Percentiles rank a stretch among this genome's conserved stretches.
phyloP scores from a whole-genome alignment of 2,329 filamentous ascomycete genomes.

The Myrmaecium sp. region DNA sequence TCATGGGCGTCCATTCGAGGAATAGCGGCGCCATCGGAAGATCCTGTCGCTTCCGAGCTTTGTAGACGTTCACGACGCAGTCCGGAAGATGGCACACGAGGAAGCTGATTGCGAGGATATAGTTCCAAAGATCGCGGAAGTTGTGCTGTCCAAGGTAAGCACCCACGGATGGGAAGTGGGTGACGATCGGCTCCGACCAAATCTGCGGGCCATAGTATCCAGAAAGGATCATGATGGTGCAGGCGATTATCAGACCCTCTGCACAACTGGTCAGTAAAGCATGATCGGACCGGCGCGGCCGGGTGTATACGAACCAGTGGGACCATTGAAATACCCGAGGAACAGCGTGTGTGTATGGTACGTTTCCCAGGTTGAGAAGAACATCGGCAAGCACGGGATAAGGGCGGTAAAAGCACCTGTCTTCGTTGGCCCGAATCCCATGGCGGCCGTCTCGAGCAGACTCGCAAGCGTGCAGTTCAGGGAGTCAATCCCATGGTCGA shows the following conservation, averaged over 20 bases:
- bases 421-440: constrained; percentile 73
- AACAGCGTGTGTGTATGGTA: constrained; percentile 97
- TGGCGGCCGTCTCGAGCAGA: constrained; percentile 77
- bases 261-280: constrained; percentile 2
- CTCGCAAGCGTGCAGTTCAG: constrained; percentile 92
- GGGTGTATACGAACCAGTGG: constrained; percentile 37
- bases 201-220: constrained; percentile 78
- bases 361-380: constrained; percentile 98
- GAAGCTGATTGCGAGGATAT: constrained; percentile 31
- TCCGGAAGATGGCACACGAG: constrained; percentile 58
- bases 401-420: constrained; percentile 84
- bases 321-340: constrained; percentile 90
- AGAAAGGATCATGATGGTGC: constrained; percentile 67
- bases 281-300: neutral
- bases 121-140: constrained; percentile 80
- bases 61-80: constrained; percentile 72
- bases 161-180: constrained; percentile 24
- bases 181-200: constrained; percentile 61
- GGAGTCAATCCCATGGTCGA: constrained; percentile 97
- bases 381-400: constrained; percentile 89
- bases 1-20: constrained; percentile 85
- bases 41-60: constrained; percentile 53
- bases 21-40: constrained; percentile 70
- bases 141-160: constrained; percentile 50
- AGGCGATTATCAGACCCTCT: constrained; percentile 83